Conservation (phyloP, 225 moss, liverwort and hornwort genomes). For the Straminergon stramineum region DNA sequence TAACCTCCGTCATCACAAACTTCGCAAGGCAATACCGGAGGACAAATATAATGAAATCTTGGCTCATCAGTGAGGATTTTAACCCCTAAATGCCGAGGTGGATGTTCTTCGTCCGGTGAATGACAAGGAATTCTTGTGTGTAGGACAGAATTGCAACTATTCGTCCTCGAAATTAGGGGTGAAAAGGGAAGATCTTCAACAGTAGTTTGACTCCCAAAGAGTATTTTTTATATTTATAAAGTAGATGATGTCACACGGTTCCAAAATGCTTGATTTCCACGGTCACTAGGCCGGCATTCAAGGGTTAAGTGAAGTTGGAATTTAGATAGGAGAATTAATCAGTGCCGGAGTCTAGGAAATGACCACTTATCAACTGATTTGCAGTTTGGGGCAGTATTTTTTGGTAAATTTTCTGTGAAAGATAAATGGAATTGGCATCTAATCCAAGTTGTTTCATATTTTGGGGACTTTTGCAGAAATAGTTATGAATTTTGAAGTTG, state of each 20-base stretch:
- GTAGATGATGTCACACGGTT: too few relatives aligned
- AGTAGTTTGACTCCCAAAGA: too few relatives aligned
- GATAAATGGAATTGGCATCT: not conserved
- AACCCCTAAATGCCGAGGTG: too few relatives aligned
- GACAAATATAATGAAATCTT: not conserved
- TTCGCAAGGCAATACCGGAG: not conserved
- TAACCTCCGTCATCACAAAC: not conserved
- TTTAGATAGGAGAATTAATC: not conserved
- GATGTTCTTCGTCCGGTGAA: too few relatives aligned
- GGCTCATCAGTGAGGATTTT: too few relatives aligned
- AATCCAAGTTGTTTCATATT: not conserved
- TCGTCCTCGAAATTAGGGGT: too few relatives aligned
- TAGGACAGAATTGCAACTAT: too few relatives aligned
- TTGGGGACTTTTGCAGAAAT: accelerated
- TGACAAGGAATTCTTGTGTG: too few relatives aligned
- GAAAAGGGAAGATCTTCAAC: too few relatives aligned
- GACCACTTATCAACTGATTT: not conserved
- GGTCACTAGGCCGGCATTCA: too few relatives aligned
- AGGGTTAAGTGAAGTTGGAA: not conserved
- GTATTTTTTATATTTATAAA: too few relatives aligned
- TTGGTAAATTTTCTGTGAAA: not conserved
- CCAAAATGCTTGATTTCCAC: too few relatives aligned
- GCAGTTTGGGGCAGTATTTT: not conserved
- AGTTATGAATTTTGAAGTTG: not conserved
- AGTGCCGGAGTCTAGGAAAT: not conserved